Conservation (phyloP, 140 eudicot genomes). For the Senecio squalidus region DNA sequence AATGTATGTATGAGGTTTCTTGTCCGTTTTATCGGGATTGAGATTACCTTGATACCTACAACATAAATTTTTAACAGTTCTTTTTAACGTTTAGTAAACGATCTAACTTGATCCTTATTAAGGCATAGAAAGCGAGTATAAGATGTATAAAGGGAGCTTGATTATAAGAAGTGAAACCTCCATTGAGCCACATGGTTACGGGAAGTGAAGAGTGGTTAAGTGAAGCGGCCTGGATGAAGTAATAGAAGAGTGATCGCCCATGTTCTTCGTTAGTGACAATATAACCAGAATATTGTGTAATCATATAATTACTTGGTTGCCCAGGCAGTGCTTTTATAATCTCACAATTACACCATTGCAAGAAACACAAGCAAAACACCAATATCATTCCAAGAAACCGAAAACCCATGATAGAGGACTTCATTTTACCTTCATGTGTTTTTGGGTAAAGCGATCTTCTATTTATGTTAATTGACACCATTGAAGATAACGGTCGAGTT, state of each 20-base stretch:
- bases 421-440: not conserved
- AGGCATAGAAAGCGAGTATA: no score
- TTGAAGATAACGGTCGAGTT: no score
- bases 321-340: constrained; percentile 34
- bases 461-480: no score
- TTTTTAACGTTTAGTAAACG: no score
- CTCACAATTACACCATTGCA: constrained; percentile 17
- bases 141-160: no score
- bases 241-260: constrained; percentile 46
- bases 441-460: no score
- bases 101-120: no score
- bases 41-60: no score
- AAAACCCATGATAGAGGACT: constrained; percentile 20
- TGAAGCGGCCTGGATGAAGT: constrained; percentile 39
- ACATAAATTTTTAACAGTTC: no score
- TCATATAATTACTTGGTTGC: constrained; percentile 34
- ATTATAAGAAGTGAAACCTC: constrained; percentile 31
- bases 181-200: constrained; percentile 50
- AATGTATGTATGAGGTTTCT: no score
- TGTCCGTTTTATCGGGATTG: no score
- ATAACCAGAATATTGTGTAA: constrained; percentile 44
- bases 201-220: constrained; percentile 31
- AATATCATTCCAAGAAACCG: constrained; percentile 9
- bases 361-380: constrained; percentile 10
- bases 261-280: constrained; percentile 35